These are phyloP conservation scores for Hibiscus mutabilis DNA, from an alignment of 345 rosid genomes.

Conservation along the genomic window DNA sequence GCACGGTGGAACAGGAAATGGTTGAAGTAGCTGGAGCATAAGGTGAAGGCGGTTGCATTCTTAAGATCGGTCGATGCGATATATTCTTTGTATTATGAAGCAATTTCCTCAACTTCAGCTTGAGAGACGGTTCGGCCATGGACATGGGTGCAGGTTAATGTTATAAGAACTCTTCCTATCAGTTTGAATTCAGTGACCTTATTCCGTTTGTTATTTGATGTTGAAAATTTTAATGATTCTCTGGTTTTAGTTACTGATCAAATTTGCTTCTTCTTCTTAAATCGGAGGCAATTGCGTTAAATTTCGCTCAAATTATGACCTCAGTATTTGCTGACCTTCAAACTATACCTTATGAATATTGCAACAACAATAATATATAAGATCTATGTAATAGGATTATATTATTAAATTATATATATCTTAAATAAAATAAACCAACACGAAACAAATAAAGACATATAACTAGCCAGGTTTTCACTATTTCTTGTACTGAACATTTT, in stretches of 20 bases:
- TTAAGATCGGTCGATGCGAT: background rate
- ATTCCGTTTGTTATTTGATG: background rate
- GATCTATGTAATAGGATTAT: too few relatives aligned
- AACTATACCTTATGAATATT: too few relatives aligned
- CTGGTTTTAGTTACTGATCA: background rate
- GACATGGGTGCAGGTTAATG: slow-evolving; percentile 9
- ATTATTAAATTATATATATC: too few relatives aligned
- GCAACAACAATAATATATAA: too few relatives aligned
- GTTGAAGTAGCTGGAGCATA: slow-evolving; percentile 45
- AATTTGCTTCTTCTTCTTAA: too few relatives aligned
- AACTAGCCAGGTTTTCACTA: too few relatives aligned
- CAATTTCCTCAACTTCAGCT: slow-evolving; percentile 2
- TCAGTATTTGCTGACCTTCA: too few relatives aligned
- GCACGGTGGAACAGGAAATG: slow-evolving; percentile 81
- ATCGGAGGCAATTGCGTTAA: too few relatives aligned
- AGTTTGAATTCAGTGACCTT: background rate
- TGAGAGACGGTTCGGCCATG: background rate
- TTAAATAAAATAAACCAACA: too few relatives aligned
- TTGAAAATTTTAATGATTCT: slow-evolving; percentile 5
- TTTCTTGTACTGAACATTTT: too few relatives aligned
- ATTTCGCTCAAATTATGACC: too few relatives aligned
- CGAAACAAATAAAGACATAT: too few relatives aligned
- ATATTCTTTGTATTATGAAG: slow-evolving; percentile 4
- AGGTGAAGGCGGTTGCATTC: slow-evolving; percentile 11
- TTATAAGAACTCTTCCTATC: background rate